phyloP scores from a whole-genome alignment of 1,284 basidiomycete genomes.

The Wolfiporia cocos region DNA sequence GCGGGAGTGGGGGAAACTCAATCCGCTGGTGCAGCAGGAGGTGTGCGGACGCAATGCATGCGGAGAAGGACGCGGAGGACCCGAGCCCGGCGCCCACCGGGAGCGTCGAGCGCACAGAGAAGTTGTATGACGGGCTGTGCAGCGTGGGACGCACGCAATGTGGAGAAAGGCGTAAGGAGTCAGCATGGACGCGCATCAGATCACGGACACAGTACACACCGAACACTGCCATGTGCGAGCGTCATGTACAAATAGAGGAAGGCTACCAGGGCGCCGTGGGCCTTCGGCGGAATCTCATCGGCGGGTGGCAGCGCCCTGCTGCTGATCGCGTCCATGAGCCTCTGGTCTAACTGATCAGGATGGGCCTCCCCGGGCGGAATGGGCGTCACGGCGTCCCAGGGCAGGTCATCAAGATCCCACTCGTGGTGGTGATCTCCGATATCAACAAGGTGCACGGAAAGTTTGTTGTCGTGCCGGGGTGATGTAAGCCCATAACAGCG shows the following conservation, averaged over 20 bases:
- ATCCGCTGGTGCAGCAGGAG: conserved; percentile 70
- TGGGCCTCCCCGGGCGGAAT: conserved; percentile 48
- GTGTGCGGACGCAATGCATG: conserved; percentile 79
- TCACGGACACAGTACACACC: conserved; percentile 38
- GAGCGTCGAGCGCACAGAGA: conserved; percentile 85
- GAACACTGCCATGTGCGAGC: conserved; percentile 47
- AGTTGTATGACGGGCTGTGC: conserved; percentile 70
- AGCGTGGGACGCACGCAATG: too few species aligned
- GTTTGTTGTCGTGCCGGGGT: conserved; percentile 66
- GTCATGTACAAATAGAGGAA: conserved; percentile 96
- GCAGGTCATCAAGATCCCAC: conserved; percentile 81
- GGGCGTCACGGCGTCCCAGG: conserved; percentile 74
- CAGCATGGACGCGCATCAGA: too few species aligned
- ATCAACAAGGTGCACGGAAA: conserved; percentile 81
- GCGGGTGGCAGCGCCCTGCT: conserved; percentile 43
- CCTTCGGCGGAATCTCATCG: conserved; percentile 39
- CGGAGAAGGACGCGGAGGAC: conserved; percentile 93
- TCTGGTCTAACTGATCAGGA: conserved; percentile 63
- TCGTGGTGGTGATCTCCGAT: conserved; percentile 72
- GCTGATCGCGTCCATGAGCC: conserved; percentile 64
- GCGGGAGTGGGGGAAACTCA: conserved; percentile 42
- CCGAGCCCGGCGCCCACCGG: conserved; percentile 99
- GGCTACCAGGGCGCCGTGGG: conserved; percentile 68
- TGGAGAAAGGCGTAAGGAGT: too few species aligned
- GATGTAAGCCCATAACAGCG: conserved; percentile 89